Evolutionary conservation across 768 basidiomycete species (phyloP).

Genomic region (Cubamyces lactineus): DNA sequence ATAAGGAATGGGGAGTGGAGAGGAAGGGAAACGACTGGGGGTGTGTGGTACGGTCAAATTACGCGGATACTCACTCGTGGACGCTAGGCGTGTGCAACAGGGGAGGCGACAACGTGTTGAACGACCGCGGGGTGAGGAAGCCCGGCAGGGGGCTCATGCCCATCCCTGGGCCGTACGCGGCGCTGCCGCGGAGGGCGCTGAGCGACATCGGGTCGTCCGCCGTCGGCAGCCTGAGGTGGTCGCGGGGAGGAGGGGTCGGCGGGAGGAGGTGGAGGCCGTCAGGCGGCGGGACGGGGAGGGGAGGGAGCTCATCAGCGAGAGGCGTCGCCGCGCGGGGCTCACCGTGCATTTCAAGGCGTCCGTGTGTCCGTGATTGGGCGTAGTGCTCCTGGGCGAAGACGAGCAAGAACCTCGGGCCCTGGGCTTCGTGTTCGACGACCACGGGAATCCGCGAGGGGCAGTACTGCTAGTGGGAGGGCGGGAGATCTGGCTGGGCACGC

Average conservation of each 20-base stretch:
- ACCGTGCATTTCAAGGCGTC: slow-evolving; percentile 13
- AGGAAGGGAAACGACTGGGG: no score
- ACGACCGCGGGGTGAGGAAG: slow-evolving; percentile 21
- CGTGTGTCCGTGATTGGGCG: no score
- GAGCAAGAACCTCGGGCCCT: slow-evolving; percentile 5
- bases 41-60: no score
- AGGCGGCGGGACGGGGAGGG: slow-evolving; percentile 19
- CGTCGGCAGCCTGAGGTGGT: slow-evolving; percentile 9
- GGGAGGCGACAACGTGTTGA: slow-evolving; percentile 23
- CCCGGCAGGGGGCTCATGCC: slow-evolving; percentile 6
- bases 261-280: slow-evolving; percentile 23
- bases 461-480: slow-evolving; percentile 1
- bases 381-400: no score
- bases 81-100: slow-evolving; percentile 20
- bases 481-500: not conserved
- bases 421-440: no score
- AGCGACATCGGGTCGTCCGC: not conserved
- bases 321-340: not conserved
- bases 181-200: slow-evolving; percentile 4
- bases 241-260: slow-evolving; percentile 23
- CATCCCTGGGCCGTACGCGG: slow-evolving; percentile 2
- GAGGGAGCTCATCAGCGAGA: slow-evolving; percentile 16
- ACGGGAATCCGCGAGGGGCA: no score
- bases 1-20: no score
- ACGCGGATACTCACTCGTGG: slow-evolving; percentile 20